Evolutionary conservation across 495 filamentous ascomycete species (phyloP).

Genomic region (Apodospora peruviana): DNA sequence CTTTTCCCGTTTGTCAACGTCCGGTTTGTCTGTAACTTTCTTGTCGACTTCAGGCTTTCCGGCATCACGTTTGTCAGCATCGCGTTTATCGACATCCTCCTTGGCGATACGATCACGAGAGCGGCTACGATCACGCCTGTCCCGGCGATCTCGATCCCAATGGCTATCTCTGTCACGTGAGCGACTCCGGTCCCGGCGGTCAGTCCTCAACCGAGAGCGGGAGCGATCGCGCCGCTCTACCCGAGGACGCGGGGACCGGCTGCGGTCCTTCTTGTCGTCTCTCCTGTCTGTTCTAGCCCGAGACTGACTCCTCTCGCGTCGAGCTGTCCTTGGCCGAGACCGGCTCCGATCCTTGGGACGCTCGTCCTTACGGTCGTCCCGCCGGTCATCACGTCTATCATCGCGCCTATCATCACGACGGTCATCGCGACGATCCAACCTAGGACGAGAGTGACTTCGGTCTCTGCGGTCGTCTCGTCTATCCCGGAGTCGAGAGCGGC

Average conservation of each 20-base stretch:
- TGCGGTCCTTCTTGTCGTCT: constrained; percentile 24
- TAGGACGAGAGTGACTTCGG: constrained; percentile 32
- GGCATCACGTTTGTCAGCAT: background rate
- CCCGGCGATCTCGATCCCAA: constrained; percentile 13
- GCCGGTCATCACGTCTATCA: constrained; percentile 10
- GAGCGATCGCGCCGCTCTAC: constrained; percentile 24
- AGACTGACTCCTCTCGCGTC: constrained; percentile 5
- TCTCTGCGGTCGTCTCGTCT: constrained; percentile 30
- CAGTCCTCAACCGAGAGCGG: constrained; percentile 16
- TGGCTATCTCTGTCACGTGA: constrained; percentile 11
- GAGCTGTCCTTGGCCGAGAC: constrained; percentile 26
- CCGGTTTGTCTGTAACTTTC: too few species aligned
- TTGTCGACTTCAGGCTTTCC: too few species aligned
- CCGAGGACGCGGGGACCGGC: constrained; percentile 21
- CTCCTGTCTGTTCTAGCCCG: constrained; percentile 19
- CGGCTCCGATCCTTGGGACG: constrained; percentile 20
- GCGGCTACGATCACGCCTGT: constrained; percentile 26
- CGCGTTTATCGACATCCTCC: background rate
- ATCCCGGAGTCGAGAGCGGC: constrained; percentile 19
- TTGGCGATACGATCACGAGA: constrained; percentile 17
- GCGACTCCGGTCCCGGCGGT: constrained; percentile 20
- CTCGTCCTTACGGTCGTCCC: constrained; percentile 16
- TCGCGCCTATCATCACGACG: constrained; percentile 19
- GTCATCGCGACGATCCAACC: constrained; percentile 17
- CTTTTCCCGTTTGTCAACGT: too few species aligned